These are phyloP conservation scores for Podaxis rugospora DNA, from an alignment of 768 basidiomycete species.

Conservation along the genomic window DNA sequence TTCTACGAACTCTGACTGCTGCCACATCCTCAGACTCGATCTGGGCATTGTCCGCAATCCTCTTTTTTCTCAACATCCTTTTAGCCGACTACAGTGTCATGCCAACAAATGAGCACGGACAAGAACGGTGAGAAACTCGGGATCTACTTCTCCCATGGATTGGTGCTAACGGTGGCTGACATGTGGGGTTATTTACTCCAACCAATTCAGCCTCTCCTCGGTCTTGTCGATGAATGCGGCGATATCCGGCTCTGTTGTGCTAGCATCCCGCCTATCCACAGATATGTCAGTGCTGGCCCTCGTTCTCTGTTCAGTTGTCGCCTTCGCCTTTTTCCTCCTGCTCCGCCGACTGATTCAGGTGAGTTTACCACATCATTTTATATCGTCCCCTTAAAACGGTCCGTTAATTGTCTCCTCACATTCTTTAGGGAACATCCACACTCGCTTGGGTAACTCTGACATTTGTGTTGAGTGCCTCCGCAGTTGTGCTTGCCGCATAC, in stretches of 20 bases:
- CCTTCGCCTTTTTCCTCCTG: conserved; percentile 82
- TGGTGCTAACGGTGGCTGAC: conserved; percentile 1
- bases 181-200: conserved; percentile 7
- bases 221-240: conserved; percentile 89
- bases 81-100: conserved; percentile 73
- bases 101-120: conserved; percentile 34
- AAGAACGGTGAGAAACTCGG: conserved; percentile 48
- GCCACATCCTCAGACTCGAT: conserved; percentile 97
- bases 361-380: conserved; percentile 17
- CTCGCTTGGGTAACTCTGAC: conserved; percentile 50
- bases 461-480: conserved; percentile 40
- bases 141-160: conserved; percentile 11
- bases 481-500: conserved; percentile 46
- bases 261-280: conserved; percentile 83
- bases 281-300: conserved; percentile 88
- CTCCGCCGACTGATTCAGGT: conserved; percentile 73
- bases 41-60: conserved; percentile 86
- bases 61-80: conserved; percentile 79
- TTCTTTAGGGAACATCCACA: conserved; percentile 41
- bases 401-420: conserved; percentile 1
- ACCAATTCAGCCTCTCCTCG: conserved; percentile 60
- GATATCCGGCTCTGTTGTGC: conserved; percentile 87
- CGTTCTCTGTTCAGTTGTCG: conserved; percentile 76
- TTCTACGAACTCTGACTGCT: conserved; percentile 86
- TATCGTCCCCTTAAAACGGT: conserved; percentile 11